phyloP scores from a whole-genome alignment of 2,329 filamentous ascomycete species.

The Epichloe sibirici region DNA sequence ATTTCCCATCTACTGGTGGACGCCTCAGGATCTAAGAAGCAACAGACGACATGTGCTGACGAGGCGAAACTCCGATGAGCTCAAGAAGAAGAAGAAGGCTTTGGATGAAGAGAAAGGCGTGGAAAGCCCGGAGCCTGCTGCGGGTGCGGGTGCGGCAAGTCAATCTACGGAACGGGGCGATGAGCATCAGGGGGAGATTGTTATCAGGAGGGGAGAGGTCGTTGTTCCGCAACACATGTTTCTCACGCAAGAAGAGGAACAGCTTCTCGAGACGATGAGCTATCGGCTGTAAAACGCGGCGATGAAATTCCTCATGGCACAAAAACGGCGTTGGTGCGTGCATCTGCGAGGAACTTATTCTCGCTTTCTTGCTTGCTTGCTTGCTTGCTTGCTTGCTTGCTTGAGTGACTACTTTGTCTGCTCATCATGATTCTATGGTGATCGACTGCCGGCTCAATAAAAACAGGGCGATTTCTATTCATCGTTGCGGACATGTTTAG shows the following conservation, averaged over 20 bases:
- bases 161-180: constrained; percentile 5
- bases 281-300: constrained; percentile 14
- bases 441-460: no score
- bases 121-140: not conserved
- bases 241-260: constrained; percentile 25
- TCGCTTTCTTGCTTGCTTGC: no score
- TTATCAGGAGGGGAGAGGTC: constrained; percentile 23
- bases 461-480: no score
- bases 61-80: constrained; percentile 6
- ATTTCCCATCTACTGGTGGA: constrained; percentile 64
- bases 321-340: not conserved
- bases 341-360: not conserved
- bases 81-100: not conserved
- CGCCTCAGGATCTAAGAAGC: constrained; percentile 24
- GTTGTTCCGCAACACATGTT: constrained; percentile 23
- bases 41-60: constrained; percentile 4
- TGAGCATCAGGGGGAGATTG: constrained; percentile 16
- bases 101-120: constrained; percentile 6
- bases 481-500: no score
- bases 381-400: no score
- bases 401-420: no score
- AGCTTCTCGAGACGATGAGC: constrained; percentile 23
- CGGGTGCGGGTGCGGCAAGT: constrained; percentile 6
- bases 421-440: no score
- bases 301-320: not conserved